Conservation (phyloP, 352 stramenopile genomes). For the Phytophthora foliorum region DNA sequence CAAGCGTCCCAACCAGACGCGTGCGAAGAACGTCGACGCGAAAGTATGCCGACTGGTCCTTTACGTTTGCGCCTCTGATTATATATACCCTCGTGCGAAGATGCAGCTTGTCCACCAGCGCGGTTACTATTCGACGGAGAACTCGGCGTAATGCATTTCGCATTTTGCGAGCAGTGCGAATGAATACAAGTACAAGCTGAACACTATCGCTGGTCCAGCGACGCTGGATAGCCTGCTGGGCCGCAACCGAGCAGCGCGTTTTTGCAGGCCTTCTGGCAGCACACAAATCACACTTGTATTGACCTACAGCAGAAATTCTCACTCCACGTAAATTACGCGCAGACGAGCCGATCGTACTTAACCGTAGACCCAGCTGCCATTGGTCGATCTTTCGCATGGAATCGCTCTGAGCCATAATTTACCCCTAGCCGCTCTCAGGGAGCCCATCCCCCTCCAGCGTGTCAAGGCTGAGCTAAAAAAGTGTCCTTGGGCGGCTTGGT, state of each 20-base stretch:
- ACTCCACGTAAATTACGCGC: conserved; percentile 43
- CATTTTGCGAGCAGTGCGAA: conserved; percentile 15
- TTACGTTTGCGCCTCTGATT: conserved; percentile 16
- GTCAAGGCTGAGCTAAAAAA: conserved; percentile 46
- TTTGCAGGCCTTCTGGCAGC: conserved; percentile 24
- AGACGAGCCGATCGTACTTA: conserved; percentile 32
- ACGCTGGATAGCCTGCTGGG: conserved; percentile 23
- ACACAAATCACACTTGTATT: no score
- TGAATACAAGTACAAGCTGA: no score
- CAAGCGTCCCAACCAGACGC: conserved; percentile 29
- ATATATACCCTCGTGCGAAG: no score
- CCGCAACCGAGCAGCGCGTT: conserved; percentile 19
- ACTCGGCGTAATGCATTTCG: conserved; percentile 32
- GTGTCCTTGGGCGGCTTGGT: conserved; percentile 35
- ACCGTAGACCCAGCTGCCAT: conserved; percentile 40
- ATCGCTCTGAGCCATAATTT: conserved; percentile 43
- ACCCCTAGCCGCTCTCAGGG: conserved; percentile 24
- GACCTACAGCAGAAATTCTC: no score
- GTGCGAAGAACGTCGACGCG: conserved; percentile 14
- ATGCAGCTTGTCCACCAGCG: conserved; percentile 18
- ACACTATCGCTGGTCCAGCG: conserved; percentile 12
- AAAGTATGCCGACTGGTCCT: conserved; percentile 23
- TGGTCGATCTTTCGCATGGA: conserved; percentile 35
- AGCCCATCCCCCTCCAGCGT: conserved; percentile 35
- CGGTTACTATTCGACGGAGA: conserved; percentile 25